Evolutionary conservation across 345 rosid species (phyloP).

Genomic region (Odontarrhena argentea): DNA sequence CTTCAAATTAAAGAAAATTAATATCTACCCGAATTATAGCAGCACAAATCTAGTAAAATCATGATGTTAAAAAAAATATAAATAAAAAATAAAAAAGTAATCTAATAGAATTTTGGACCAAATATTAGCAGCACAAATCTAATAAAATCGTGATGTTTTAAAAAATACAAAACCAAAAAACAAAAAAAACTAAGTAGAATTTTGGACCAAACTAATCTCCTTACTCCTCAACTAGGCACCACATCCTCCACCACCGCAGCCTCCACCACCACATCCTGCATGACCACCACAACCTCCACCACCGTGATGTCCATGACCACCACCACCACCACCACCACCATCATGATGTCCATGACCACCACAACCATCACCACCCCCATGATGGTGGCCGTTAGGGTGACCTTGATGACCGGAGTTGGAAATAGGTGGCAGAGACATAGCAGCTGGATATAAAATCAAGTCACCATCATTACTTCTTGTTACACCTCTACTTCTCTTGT

Average conservation of each 20-base stretch:
- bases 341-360: conserved; percentile 3
- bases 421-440: conserved; percentile 35
- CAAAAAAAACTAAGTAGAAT: too few relatives aligned
- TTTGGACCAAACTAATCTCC: conserved; percentile 2
- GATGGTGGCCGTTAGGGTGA: background rate
- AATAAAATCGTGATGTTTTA: background rate
- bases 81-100: too few relatives aligned
- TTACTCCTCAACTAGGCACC: background rate
- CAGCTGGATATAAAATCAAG: conserved; percentile 28
- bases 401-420: conserved; percentile 1
- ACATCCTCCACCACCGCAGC: background rate
- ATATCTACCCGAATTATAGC: background rate
- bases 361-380: background rate
- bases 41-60: background rate
- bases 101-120: too few relatives aligned
- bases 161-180: too few relatives aligned
- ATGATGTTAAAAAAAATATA: too few relatives aligned
- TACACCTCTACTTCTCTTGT: conserved; percentile 19
- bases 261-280: background rate
- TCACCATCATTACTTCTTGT: conserved; percentile 1
- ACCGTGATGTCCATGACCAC: background rate
- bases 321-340: background rate
- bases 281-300: conserved; percentile 2
- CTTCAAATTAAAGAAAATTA: background rate
- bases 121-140: conserved; percentile 1